Conservation (phyloP, 73 alveolate genomes). For the Tetrahymena thermophila region DNA sequence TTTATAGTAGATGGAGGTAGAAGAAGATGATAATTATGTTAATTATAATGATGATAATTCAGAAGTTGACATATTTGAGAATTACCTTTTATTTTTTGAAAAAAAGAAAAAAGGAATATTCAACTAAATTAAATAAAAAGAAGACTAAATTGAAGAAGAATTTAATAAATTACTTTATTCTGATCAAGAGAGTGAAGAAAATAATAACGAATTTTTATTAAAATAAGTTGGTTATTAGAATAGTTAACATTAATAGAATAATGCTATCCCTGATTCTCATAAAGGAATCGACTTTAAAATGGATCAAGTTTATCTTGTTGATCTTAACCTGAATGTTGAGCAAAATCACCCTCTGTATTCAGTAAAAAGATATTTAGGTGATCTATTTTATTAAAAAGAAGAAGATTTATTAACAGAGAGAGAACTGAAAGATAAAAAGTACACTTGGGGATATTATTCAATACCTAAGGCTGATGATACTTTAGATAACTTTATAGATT, state of each 20-base stretch:
- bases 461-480: neutral
- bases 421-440: neutral
- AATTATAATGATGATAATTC: neutral
- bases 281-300: neutral
- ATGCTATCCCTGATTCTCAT: neutral
- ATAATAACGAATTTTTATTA: neutral
- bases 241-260: neutral
- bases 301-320: neutral
- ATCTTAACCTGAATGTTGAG: neutral
- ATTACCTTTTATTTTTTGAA: neutral
- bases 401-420: neutral
- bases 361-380: neutral
- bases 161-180: neutral
- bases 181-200: neutral
- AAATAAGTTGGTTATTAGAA: neutral
- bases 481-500: neutral
- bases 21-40: neutral
- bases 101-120: neutral
- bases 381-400: neutral
- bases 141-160: neutral
- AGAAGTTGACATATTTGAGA: neutral
- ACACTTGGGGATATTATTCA: neutral
- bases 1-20: neutral
- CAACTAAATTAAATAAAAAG: neutral
- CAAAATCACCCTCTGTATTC: neutral